Evolutionary conservation across 768 basidiomycete genomes (phyloP), one percentile per base, ranked within the genome.

Genomic region (Macrolepiota dolichaula): DNA sequence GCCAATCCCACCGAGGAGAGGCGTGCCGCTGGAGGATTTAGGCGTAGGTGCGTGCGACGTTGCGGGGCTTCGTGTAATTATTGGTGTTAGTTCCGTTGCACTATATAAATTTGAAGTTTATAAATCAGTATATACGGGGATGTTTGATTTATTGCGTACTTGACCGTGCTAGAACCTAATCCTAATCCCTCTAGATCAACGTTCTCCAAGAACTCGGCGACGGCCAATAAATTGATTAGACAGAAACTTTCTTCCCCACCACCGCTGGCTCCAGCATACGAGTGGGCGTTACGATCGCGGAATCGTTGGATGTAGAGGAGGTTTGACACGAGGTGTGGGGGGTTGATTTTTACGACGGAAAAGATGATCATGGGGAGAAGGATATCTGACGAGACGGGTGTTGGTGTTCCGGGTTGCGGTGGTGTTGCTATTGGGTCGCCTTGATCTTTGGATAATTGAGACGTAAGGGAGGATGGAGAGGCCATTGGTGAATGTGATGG

Each of bases 151-250:
- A 38, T 25, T 29, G 70, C 77, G 25, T 55, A 88, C 88, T 86
- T 88, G 12, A 77, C 77, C 53, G 85, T 84, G 36, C 81, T 81
- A 55, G 87, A 85, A 5, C 81, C 84, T 5, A 93, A 73, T 4
- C 81, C 82, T n/a, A 84, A 66, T 22, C 76, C 79, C 66, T 82
- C 88, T 59, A 97, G 78, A 74, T 98, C 94, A 37, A 98, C 94
- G 69, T 95, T 92, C 75, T 96, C 94, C 55, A 98, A 78, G 71
- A 98, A 99, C 70, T 98, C 96, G 1, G 92, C 92, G 4, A 96
- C 95, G 11, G 96, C 96, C 80, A 96, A 86, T 40, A 97, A 78
- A 73, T 97, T 98, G 71, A 98, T 91, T 42, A 96, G 81, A 61
- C 95, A 98, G 68, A 95, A 99, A 51, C 86, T 88, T 67, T 93